Evolutionary conservation across 805 yeast genomes (phyloP), one percentile per base, ranked within the genome.

Genomic region (Saccharomycopsis guyanensis): DNA sequence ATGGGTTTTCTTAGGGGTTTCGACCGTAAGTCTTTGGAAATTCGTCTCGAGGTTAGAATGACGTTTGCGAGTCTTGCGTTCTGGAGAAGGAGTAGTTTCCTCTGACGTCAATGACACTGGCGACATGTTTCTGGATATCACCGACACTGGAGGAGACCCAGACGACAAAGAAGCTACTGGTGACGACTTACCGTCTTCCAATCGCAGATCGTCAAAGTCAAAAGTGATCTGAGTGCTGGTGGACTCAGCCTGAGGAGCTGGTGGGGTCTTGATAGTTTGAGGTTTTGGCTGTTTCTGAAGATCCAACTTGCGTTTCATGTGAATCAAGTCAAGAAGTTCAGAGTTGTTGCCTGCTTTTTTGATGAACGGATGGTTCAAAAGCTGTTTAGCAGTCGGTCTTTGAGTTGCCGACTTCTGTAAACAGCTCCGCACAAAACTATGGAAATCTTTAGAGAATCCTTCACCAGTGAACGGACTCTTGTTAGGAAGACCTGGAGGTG

Each of bases 371-470:
- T 85, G 94, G 48, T 70, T 75, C 43, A 86, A 61, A 20, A 91
- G 67, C 20, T 66, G 70, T 22, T 66, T 65, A 0, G 95, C 86
- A 13, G 72, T 70, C 0, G 91, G 84, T 49, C 98, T 68, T 38
- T 69, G 64, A 12, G 61, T 61, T 23, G 94, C 89, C 52, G 81
- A 78, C 60, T 79, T 85, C 34, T 77, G 75, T 44, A 93, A 69
- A 62, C 97, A 91, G 45, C 63, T 63, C 22, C 63, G 61, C 19
- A 87, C 78, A 63, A 93, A 91, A 55, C 75, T 82, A 53, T 78
- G 77, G 54, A 85, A 84, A 15, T 72, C 70, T n/a, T 56, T 52
- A 3, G 79, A 63, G 46, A 61, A 70, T 22, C 18, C n/a, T 25
- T 53, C 47, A 18, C 54, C 51, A 4, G 12, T 43, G 33, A 22